Conservation (phyloP, 73 alveolate species). For the Stentor coeruleus region DNA sequence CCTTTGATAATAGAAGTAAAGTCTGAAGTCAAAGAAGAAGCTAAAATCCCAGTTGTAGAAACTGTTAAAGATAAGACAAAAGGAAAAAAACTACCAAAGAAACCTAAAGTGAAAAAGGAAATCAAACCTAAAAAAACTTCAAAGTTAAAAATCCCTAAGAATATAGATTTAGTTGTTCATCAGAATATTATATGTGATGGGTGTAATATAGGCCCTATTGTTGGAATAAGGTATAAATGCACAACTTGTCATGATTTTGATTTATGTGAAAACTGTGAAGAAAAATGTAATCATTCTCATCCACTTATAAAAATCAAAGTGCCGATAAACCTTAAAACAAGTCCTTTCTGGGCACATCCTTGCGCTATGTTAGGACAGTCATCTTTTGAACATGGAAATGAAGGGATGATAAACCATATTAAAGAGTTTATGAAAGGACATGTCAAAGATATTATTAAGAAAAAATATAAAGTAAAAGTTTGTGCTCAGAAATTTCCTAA, state of each 20-base stretch:
- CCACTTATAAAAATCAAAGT: constrained; percentile 13
- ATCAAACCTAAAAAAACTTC: neutral
- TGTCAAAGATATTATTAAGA: no score
- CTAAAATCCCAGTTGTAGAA: neutral
- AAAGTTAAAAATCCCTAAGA: neutral
- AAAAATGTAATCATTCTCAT: constrained; percentile 53
- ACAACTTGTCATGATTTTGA: constrained; percentile 75
- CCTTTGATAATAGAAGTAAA: neutral
- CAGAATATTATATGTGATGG: constrained; percentile 75
- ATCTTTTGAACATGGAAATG: no score
- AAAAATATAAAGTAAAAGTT: neutral
- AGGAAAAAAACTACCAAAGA: neutral
- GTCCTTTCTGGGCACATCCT: neutral
- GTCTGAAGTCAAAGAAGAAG: neutral
- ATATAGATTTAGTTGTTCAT: constrained; percentile 31
- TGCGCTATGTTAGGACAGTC: no score
- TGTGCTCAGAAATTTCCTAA: no score
- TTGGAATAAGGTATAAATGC: constrained; percentile 87
- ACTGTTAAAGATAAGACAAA: neutral
- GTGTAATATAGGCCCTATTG: constrained; percentile 68
- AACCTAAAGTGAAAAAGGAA: neutral
- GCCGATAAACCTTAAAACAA: neutral
- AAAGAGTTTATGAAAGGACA: no score
- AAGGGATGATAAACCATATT: no score
- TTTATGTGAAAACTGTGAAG: constrained; percentile 81